Evolutionary conservation across 140 eudicot species (phyloP), one percentile per base, ranked within the genome.

Genomic region (Stevia rebaudiana): DNA sequence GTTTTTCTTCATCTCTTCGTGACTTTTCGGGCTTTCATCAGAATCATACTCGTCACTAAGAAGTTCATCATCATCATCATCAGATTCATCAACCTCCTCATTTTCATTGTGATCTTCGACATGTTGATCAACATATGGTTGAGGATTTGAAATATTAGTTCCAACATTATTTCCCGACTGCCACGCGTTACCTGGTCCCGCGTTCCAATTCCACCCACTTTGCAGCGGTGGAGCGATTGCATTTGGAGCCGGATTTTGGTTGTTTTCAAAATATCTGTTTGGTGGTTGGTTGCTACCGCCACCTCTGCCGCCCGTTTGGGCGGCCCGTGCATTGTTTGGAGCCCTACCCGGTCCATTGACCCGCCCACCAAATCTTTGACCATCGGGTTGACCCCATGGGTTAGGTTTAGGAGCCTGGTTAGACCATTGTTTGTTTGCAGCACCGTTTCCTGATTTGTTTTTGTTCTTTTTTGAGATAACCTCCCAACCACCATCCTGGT

Each of bases 11-110:
- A 77, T 58, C 24, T 69, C 68, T 28, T 80, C 94, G 0, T 81
- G 94, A 48, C 84, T 83, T 43, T 75, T 79, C 0, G 83, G 79
- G 68, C 86, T 82, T 44, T 74, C 84, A 70, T 92, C 99, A 0
- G 95, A 85, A 51, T 88, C 98, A 53, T 62, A 82, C 30, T 71
- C 99, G 11, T 92, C 94, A 31, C 76, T 80, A 0, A 72, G 31
- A 17, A 79, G 74, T 3, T 91, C 94, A 50, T 74, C 54, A 61
- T 83, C 91, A 2, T 91, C 94, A 50, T 74, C 54, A 61, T 83
- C 91, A 3, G 79, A 74, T 6, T 43, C 79, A 41, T 83, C 89
- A 49, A 54, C 35, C 3, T 62, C 80, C 21, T 77, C 90, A 8
- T 41, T 62, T 19, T 83, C 86, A 28, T 79, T 72, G 9, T 63